Evolutionary conservation across 352 stramenopile species (phyloP), one percentile per base, ranked within the genome.

Genomic region (Pythium inflatum): DNA sequence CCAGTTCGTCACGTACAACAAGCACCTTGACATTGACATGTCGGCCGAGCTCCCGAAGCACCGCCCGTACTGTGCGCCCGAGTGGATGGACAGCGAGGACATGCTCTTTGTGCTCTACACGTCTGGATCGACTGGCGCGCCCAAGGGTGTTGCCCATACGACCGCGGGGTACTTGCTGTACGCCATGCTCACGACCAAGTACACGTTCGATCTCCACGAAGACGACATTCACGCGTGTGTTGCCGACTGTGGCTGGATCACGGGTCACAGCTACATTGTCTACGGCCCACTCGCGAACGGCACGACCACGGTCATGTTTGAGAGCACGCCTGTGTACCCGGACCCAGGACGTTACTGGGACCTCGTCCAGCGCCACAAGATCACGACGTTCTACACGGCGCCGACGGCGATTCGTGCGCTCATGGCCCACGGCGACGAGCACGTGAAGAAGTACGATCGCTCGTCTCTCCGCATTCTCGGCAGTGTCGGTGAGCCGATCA

Each of bases 401-500:
- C 92, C 92, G 2, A 99, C 97, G 0, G 97, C 98, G 5, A 99
- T 99, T 78, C 96, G 98, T 66, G 93, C 97, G n/a, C 76, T 99
- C 24, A 99, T 99, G 97, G 87, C 95, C 31, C 97, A 98, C 66
- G 96, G 96, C 38, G 84, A 97, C 68, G 92, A 98, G 41, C 80
- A 91, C 43, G 89, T 98, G 22, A 86, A 91, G 28, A 95, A 98
- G 57, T 98, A 99, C 81, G 95, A 99, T 76, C 85, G 96, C 55
- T 97, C 88, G 40, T 94, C 79, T 31, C 79, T 99, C 33, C 92
- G 96, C 34, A 87, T 99, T 33, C 82, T 99, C 14, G 97, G 97
- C 22, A 98, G 93, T 56, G 98, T 99, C 24, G 98, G 98, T 31
- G 98, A 99, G 80, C 98, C 97, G 7, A 99, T 99, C 80, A 99